Base-by-base conservation (phyloP, 306 rosid genomes). In the Benincasa hispida region DNA sequence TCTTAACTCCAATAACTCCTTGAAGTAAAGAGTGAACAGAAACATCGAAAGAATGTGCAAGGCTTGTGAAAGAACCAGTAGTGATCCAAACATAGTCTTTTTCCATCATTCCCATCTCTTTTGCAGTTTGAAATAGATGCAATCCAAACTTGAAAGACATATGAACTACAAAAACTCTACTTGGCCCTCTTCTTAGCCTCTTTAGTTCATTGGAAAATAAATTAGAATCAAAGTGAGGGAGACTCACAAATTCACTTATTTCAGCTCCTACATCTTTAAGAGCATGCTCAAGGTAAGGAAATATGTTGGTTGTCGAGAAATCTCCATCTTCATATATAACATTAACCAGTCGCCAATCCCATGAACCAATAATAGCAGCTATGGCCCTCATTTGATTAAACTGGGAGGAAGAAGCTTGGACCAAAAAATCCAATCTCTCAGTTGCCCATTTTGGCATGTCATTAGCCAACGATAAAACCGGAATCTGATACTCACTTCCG, bases 61-160 rank as follows among this genome's bases (percentile, higher is more conserved):
- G 85, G 78, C 79, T 82, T 39, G 93, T 82, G 69, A 85, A 57
- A 30, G 84, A 77, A 48, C 83, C 85, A 28, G 89, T 83, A 17
- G 87, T 81, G 81, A 89, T 87, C 93, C 91, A 89, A 30, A 85
- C 88, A 77, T 78, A 87, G 32, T 41, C 88, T 30, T 70, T 82
- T 66, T 76, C 89, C 80, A 83, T 78, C 93, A 87, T 89, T 3
- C 80, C 72, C 89, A 85, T 65, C 50, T 82, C 77, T 2, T 60
- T 80, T 28, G 87, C 88, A 25, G 45, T 80, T 58, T 79, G 17
- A 57, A 87, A 83, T 1, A 89, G 66, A 21, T 59, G 62, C 54
- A 80, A 37, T 0, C 86, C 87, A 79, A 83, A 76, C 35, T 79
- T 21, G 11, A 80, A 79, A 4, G 88, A 83, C 74, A 75, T 45